phyloP scores from a whole-genome alignment of 2,329 filamentous ascomycete genomes.

The Aspergillus niger region DNA sequence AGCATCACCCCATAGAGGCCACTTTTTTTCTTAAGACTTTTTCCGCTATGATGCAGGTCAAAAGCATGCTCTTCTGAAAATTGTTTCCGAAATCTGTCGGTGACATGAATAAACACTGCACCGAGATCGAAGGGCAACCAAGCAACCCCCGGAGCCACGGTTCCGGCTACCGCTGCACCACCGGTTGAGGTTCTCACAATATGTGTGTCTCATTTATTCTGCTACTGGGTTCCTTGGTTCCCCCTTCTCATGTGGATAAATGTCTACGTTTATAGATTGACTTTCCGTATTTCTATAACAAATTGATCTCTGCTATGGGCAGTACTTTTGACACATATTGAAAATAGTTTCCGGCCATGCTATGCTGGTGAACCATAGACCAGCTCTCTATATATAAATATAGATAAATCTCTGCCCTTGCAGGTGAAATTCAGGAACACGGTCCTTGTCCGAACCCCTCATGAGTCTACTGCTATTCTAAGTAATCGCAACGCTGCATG shows the following conservation, averaged over 20 bases:
- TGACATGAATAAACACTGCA: not conserved
- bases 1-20: not conserved
- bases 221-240: not conserved
- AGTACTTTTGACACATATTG: not conserved
- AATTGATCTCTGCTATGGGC: no score
- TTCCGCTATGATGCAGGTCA: not conserved
- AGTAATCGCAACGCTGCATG: not conserved
- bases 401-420: not conserved
- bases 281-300: not conserved
- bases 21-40: not conserved
- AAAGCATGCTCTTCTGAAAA: not conserved
- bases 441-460: not conserved
- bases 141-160: not conserved
- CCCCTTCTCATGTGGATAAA: not conserved
- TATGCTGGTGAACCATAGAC: not conserved
- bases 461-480: not conserved
- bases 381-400: not conserved
- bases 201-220: not conserved
- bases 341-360: not conserved
- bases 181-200: not conserved
- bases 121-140: not conserved
- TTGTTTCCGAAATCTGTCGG: not conserved
- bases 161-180: not conserved
- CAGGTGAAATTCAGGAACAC: not conserved
- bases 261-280: not conserved